A percentile compares a stretch with the other conserved stretches of the same genome.
Conservation (phyloP, 352 stramenopile genomes). For the Aphanomyces invadans region DNA sequence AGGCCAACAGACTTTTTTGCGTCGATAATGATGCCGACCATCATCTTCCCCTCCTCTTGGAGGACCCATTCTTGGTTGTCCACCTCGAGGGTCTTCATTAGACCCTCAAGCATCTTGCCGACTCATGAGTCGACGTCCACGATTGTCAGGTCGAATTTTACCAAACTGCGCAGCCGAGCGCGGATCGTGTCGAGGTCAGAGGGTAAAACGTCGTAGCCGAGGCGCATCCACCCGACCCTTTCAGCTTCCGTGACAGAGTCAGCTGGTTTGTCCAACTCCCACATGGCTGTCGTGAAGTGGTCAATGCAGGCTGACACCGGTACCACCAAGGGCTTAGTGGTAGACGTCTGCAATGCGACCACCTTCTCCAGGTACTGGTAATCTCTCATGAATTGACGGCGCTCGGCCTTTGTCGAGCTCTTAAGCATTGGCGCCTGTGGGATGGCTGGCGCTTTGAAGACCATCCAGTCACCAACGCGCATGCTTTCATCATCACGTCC, state of each 20-base stretch:
- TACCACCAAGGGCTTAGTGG: neutral
- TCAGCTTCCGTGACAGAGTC: slow-evolving; percentile 8
- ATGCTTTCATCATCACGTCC: slow-evolving; percentile 2
- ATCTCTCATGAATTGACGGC: slow-evolving; percentile 9
- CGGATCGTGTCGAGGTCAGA: neutral
- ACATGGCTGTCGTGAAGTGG: slow-evolving; percentile 13
- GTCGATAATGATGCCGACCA: neutral
- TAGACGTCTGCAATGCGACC: neutral
- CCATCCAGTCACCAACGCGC: neutral
- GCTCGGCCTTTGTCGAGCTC: slow-evolving; percentile 11
- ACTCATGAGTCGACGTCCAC: slow-evolving; percentile 9
- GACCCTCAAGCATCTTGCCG: slow-evolving; percentile 5
- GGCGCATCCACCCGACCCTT: neutral
- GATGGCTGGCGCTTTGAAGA: slow-evolving; percentile 6
- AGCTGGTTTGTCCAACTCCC: neutral
- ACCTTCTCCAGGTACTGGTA: neutral
- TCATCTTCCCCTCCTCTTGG: slow-evolving; percentile 4
- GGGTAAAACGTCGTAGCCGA: neutral
- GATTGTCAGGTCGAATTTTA: slow-evolving; percentile 4
- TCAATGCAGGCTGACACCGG: slow-evolving; percentile 10
- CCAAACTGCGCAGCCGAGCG: too few species aligned
- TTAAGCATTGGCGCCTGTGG: neutral
- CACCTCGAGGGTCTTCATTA: slow-evolving; percentile 9
- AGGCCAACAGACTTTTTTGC: slow-evolving; percentile 7
- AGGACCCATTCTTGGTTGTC: slow-evolving; percentile 18